These are phyloP conservation scores for Apophysomyces ossiformis DNA, from an alignment of 371 early-diverging fungal genomes.

Conservation along the genomic window DNA sequence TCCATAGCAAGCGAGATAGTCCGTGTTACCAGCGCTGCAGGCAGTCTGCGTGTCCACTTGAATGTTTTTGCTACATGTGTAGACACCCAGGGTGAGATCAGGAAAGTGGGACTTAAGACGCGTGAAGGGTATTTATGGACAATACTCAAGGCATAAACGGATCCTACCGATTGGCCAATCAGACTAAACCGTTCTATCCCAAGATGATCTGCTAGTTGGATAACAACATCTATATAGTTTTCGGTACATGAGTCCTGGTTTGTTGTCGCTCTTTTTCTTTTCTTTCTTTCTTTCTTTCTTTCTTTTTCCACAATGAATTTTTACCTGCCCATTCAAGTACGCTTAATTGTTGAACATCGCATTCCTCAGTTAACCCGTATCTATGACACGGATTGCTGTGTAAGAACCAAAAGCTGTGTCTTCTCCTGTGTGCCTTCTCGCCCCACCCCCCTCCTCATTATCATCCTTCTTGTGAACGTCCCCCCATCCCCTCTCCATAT, in stretches of 20 bases:
- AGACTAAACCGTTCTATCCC: conserved; percentile 38
- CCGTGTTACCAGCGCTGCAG: conserved; percentile 45
- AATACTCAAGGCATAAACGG: conserved; percentile 50
- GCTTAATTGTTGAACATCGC: conserved; percentile 39
- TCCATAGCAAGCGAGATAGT: conserved; percentile 52
- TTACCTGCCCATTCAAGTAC: conserved; percentile 55
- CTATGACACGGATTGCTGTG: conserved; percentile 14
- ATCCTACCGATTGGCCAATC: conserved; percentile 56
- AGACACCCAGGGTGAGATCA: conserved; percentile 61
- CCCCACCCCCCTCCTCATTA: too few relatives aligned
- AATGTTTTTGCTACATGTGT: conserved; percentile 54
- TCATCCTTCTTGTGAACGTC: too few relatives aligned
- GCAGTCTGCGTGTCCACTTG: conserved; percentile 54
- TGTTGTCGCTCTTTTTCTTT: neutral
- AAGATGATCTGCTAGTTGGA: conserved; percentile 47
- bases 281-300: neutral
- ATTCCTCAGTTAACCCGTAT: conserved; percentile 53
- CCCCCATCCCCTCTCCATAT: neutral
- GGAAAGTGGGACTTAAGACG: conserved; percentile 42
- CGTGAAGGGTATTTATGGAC: conserved; percentile 41
- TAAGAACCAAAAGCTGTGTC: neutral
- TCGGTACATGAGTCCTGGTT: too few relatives aligned
- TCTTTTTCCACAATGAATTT: neutral
- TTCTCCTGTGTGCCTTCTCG: too few relatives aligned
- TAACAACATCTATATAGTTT: conserved; percentile 35